Conservation (phyloP, 176 grass and related monocot species). For the Lolium perenne region DNA sequence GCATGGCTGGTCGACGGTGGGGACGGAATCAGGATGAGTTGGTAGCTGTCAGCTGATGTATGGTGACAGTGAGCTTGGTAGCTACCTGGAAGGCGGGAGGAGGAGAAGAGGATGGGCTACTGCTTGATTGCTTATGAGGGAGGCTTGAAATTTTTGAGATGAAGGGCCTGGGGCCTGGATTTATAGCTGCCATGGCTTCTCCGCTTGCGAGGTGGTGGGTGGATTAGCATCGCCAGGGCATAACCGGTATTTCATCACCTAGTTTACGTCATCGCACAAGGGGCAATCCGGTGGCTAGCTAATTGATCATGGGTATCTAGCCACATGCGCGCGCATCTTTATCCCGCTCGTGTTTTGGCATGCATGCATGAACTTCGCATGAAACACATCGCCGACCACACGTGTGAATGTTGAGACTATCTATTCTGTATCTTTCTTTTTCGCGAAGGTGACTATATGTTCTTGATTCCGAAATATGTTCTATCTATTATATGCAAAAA, state of each 20-base stretch:
- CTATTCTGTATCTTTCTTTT: too few species aligned
- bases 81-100: not conserved
- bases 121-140: not conserved
- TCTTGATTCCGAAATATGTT: too few species aligned
- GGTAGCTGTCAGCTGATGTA: not conserved
- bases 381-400: not conserved
- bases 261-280: not conserved
- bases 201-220: not conserved
- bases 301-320: not conserved
- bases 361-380: not conserved
- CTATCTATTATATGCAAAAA: too few species aligned
- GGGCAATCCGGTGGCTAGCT: not conserved
- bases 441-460: too few species aligned
- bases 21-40: not conserved
- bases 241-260: not conserved
- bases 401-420: not conserved
- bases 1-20: slow-evolving; percentile 15
- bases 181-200: slow-evolving; percentile 42
- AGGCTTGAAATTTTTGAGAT: slow-evolving; percentile 64
- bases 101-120: not conserved
- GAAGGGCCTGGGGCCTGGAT: slow-evolving; percentile 15
- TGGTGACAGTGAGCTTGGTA: not conserved
- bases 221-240: slow-evolving; percentile 32
- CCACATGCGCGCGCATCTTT: not conserved
- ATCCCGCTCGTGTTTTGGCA: not conserved